Conservation (phyloP, 1,284 basidiomycete species). For the Ceratobasidium sp. region DNA sequence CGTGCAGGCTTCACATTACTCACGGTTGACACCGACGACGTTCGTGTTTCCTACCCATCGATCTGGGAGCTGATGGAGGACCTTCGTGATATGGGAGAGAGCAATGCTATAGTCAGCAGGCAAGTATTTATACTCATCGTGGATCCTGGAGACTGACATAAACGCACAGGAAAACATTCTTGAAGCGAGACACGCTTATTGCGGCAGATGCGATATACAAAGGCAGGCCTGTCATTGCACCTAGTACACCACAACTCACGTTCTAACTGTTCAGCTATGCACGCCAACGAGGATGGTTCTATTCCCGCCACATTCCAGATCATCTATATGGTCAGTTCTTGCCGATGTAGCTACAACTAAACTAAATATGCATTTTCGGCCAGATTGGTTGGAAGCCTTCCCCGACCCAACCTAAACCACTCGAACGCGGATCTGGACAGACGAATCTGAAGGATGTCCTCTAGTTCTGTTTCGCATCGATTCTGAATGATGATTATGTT, state of each 20-base stretch:
- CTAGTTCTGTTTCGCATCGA: constrained; percentile 48
- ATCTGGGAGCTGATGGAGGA: constrained; percentile 98
- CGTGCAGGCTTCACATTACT: constrained; percentile 95
- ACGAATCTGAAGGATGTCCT: constrained; percentile 84
- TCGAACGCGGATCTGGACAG: constrained; percentile 84
- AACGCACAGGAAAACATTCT: constrained; percentile 59
- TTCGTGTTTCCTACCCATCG: constrained; percentile 89
- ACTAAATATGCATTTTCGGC: background rate
- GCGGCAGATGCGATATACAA: constrained; percentile 94
- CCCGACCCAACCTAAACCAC: constrained; percentile 81
- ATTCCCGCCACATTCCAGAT: constrained; percentile 96
- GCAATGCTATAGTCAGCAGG: constrained; percentile 88
- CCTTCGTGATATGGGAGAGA: constrained; percentile 94
- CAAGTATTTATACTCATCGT: constrained; percentile 48
- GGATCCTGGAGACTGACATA: background rate
- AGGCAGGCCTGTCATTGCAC: constrained; percentile 56
- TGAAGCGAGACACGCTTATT: constrained; percentile 87
- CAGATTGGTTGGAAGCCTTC: constrained; percentile 99
- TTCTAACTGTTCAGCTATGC: constrained; percentile 66
- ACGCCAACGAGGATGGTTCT: constrained; percentile 82
- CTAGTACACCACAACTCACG: constrained; percentile 20
- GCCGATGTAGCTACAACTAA: constrained; percentile 15
- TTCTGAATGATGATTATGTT: background rate
- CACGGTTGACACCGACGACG: constrained; percentile 95
- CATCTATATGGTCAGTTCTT: constrained; percentile 81